phyloP scores from a whole-genome alignment of 2,329 filamentous ascomycete species.

The Fusarium sp. region DNA sequence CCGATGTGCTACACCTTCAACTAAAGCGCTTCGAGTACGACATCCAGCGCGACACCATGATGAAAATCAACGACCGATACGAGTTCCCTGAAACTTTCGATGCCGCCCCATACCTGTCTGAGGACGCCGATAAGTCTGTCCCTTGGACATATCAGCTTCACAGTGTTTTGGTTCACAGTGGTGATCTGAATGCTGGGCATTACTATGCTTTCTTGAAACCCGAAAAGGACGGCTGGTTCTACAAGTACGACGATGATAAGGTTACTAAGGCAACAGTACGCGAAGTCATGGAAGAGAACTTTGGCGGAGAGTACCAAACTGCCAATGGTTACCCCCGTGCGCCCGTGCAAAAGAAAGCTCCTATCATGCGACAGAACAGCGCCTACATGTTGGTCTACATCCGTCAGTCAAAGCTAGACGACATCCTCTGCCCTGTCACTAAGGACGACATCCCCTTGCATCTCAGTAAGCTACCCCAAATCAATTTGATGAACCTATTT shows the following conservation, averaged over 20 bases:
- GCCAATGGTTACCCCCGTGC: slow-evolving; percentile 60
- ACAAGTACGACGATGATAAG: slow-evolving; percentile 96
- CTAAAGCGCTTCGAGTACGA: slow-evolving; percentile 99
- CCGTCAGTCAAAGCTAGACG: slow-evolving; percentile 84
- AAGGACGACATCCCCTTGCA: slow-evolving; percentile 83
- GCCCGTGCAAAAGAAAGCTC: slow-evolving; percentile 64
- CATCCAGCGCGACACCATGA: slow-evolving; percentile 94
- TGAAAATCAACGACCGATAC: slow-evolving; percentile 96
- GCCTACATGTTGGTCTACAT: slow-evolving; percentile 99
- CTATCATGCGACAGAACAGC: slow-evolving; percentile 76
- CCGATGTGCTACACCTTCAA: slow-evolving; percentile 92
- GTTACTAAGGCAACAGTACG: slow-evolving; percentile 93
- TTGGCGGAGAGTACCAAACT: slow-evolving; percentile 82
- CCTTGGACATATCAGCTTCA: slow-evolving; percentile 93
- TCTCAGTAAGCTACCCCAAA: slow-evolving; percentile 67
- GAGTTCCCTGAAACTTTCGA: slow-evolving; percentile 89
- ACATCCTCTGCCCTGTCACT: slow-evolving; percentile 81
- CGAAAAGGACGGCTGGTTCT: slow-evolving; percentile 91
- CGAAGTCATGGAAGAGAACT: slow-evolving; percentile 96
- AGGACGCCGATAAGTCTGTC: slow-evolving; percentile 87
- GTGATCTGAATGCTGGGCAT: slow-evolving; percentile 95
- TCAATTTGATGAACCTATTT: not conserved
- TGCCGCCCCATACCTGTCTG: slow-evolving; percentile 86
- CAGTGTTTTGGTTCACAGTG: slow-evolving; percentile 94
- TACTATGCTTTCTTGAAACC: slow-evolving; percentile 99